Conservation (phyloP, 768 basidiomycete genomes). For the Xerocomellus dryophilus region DNA sequence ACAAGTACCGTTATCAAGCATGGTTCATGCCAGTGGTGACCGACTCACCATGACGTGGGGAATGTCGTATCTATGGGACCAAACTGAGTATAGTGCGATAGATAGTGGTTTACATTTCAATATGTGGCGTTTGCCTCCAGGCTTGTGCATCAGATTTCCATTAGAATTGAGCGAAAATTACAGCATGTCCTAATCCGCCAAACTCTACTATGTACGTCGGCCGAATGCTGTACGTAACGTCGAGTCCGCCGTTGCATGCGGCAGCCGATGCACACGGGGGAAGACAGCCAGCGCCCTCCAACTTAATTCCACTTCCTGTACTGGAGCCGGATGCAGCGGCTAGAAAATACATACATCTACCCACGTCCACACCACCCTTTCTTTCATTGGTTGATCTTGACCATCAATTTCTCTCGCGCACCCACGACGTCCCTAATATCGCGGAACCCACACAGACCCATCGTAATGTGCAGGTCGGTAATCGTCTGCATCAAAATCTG, state of each 20-base stretch:
- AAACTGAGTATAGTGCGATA: not conserved
- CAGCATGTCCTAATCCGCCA: not conserved
- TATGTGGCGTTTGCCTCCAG: not conserved
- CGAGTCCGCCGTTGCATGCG: not conserved
- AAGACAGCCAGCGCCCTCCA: not conserved
- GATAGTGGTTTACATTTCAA: not conserved
- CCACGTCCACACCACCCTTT: not conserved
- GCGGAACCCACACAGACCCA: conserved; percentile 42
- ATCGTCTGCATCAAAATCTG: conserved; percentile 44
- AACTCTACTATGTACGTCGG: not conserved
- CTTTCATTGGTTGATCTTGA: conserved; percentile 19
- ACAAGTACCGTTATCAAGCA: not conserved
- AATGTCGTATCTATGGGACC: not conserved
- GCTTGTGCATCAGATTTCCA: not conserved
- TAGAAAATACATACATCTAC: not conserved
- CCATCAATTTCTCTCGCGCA: conserved; percentile 34
- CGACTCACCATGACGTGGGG: not conserved
- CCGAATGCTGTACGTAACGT: not conserved
- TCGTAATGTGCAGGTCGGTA: conserved; percentile 42
- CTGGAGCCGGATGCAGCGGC: not conserved
- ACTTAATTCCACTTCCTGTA: not conserved
- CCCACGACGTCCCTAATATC: conserved; percentile 38
- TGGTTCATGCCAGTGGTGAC: not conserved
- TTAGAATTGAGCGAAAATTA: not conserved
- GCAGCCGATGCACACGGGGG: not conserved